phyloP scores from a whole-genome alignment of 2,329 filamentous ascomycete species.

The Bipolaris zeicola region DNA sequence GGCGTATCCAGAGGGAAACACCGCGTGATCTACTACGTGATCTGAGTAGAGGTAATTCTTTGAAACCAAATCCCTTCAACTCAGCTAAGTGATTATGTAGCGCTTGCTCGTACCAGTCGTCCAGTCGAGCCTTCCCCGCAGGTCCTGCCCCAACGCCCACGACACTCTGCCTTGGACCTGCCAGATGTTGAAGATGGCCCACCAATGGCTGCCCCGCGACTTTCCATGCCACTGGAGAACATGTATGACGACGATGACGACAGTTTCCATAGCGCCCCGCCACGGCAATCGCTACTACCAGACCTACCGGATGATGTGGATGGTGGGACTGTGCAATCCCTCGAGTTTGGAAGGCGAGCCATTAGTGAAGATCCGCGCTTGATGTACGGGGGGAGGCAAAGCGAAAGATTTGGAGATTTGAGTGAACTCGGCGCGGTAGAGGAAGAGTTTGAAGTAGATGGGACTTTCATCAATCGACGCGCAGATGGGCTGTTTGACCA shows the following conservation, averaged over 20 bases:
- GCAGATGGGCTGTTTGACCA: constrained; percentile 48
- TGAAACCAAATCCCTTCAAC: neutral
- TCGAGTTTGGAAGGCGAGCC: constrained; percentile 53
- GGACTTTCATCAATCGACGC: constrained; percentile 46
- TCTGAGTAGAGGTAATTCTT: constrained; percentile 55
- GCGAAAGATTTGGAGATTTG: constrained; percentile 58
- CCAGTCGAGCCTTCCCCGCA: constrained; percentile 56
- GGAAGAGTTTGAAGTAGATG: constrained; percentile 50
- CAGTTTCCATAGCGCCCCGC: constrained; percentile 48
- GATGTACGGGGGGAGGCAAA: constrained; percentile 55
- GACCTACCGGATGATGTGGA: constrained; percentile 46
- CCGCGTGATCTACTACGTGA: constrained; percentile 61
- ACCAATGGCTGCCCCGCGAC: constrained; percentile 47
- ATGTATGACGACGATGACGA: constrained; percentile 52
- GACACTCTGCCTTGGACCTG: constrained; percentile 48
- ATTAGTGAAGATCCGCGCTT: constrained; percentile 46
- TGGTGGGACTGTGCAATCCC: constrained; percentile 55
- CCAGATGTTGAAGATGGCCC: constrained; percentile 56
- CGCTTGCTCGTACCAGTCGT: constrained; percentile 57
- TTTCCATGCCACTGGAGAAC: constrained; percentile 51
- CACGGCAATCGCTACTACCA: constrained; percentile 45
- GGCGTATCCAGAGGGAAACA: constrained; percentile 59
- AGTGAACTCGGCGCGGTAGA: constrained; percentile 46
- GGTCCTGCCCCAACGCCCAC: constrained; percentile 32
- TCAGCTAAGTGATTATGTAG: constrained; percentile 34